A percentile compares a stretch with the other conserved stretches of the same genome.
These are phyloP conservation scores for Fraxinus anomala DNA, from an alignment of 257 asterid genomes.

Conservation along the genomic window DNA sequence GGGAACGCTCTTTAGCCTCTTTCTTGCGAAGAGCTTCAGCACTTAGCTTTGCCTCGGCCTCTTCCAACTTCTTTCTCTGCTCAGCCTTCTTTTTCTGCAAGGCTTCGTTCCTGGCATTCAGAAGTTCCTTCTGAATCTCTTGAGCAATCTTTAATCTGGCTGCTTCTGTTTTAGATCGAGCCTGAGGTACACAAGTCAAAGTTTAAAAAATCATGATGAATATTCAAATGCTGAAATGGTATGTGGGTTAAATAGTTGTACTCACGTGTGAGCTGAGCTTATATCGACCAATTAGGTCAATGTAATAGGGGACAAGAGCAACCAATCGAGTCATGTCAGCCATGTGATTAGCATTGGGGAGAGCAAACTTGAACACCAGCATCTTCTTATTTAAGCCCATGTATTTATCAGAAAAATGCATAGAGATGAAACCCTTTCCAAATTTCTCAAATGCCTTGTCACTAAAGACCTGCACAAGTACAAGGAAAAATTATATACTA, in stretches of 20 bases:
- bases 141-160: constrained; percentile 78
- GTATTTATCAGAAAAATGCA: constrained; percentile 89
- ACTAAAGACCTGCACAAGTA: constrained; percentile 68
- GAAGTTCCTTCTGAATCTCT: constrained; percentile 79
- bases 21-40: constrained; percentile 92
- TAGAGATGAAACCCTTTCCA: constrained; percentile 84
- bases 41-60: constrained; percentile 81
- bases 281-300: constrained; percentile 84
- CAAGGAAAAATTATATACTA: constrained; percentile 19
- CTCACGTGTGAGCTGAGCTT: constrained; percentile 89
- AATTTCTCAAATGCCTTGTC: constrained; percentile 83
- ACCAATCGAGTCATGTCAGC: constrained; percentile 89
- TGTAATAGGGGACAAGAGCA: constrained; percentile 92
- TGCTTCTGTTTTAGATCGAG: constrained; percentile 83
- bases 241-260: constrained; percentile 19
- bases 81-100: constrained; percentile 81
- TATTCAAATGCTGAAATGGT: constrained; percentile 1
- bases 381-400: constrained; percentile 76
- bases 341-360: constrained; percentile 71
- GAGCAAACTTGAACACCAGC: constrained; percentile 87
- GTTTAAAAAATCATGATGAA: constrained; percentile 18
- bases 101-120: constrained; percentile 84
- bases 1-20: constrained; percentile 88
- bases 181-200: constrained; percentile 44
- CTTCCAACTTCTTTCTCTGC: constrained; percentile 82